Evolutionary conservation across 139 green algal species (phyloP).

Genomic region (Diplosphaera chodatii): DNA sequence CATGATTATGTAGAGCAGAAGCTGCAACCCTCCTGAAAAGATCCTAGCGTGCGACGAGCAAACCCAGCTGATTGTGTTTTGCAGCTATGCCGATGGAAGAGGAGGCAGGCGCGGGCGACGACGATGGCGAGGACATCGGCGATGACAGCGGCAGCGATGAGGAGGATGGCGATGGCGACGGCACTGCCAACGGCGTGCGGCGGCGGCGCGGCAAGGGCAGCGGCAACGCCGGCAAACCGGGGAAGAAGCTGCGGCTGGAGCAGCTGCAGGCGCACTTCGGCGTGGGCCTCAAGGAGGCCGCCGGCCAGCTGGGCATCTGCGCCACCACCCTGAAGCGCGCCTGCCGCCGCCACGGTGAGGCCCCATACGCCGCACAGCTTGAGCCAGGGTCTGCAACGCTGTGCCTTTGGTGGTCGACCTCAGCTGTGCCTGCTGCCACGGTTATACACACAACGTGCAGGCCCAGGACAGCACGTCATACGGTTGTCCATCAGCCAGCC

Average conservation of each 20-base stretch:
- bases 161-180: not conserved
- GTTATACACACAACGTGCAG: too few relatives aligned
- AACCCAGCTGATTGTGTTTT: not conserved
- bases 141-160: slow-evolving; percentile 8
- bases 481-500: too few relatives aligned
- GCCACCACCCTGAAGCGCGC: slow-evolving; percentile 42
- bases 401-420: too few relatives aligned
- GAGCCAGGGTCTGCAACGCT: slow-evolving; percentile 14
- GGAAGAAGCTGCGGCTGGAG: slow-evolving; percentile 33
- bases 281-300: slow-evolving; percentile 32
- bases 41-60: too few relatives aligned
- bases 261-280: slow-evolving; percentile 41
- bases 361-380: too few relatives aligned
- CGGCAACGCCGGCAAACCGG: slow-evolving; percentile 42
- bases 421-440: too few relatives aligned
- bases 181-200: not conserved
- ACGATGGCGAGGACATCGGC: slow-evolving; percentile 7
- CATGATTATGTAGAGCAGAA: too few relatives aligned
- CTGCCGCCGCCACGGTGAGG: slow-evolving; percentile 17
- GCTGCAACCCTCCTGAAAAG: too few relatives aligned
- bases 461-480: too few relatives aligned
- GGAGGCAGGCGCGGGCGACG: slow-evolving; percentile 1
- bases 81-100: not conserved
- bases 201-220: slow-evolving; percentile 20
- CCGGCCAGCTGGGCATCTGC: slow-evolving; percentile 35